These are phyloP conservation scores for Catunica adiposa DNA, from an alignment of 2,329 filamentous ascomycete species.

Conservation along the genomic window DNA sequence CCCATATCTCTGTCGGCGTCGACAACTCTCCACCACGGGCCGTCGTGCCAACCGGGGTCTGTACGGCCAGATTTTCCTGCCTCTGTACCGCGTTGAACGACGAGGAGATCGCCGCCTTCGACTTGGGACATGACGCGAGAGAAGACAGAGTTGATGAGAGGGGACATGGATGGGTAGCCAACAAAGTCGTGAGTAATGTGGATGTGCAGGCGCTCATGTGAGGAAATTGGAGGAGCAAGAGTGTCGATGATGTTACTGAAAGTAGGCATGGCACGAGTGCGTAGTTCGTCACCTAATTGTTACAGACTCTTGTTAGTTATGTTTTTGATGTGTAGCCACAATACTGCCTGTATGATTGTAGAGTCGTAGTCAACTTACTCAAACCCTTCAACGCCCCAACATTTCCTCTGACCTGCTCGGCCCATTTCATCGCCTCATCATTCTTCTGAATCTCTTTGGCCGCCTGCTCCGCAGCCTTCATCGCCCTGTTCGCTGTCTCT, in stretches of 20 bases:
- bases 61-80: slow-evolving; percentile 46
- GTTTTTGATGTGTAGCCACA: too few relatives aligned
- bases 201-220: slow-evolving; percentile 90
- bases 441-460: slow-evolving; percentile 93
- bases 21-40: slow-evolving; percentile 82
- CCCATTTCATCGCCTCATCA: slow-evolving; percentile 92
- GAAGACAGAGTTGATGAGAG: slow-evolving; percentile 81
- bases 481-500: slow-evolving; percentile 40
- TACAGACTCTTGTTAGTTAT: too few relatives aligned
- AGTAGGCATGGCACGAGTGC: slow-evolving; percentile 74
- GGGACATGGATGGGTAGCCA: slow-evolving; percentile 86
- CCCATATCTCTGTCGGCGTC: slow-evolving; percentile 59
- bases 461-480: slow-evolving; percentile 83
- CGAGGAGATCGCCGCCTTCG: slow-evolving; percentile 85
- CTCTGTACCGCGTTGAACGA: slow-evolving; percentile 86
- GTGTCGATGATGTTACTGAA: slow-evolving; percentile 92
- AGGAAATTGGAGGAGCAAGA: slow-evolving; percentile 86
- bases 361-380: slow-evolving; percentile 33
- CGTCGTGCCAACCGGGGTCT: slow-evolving; percentile 67
- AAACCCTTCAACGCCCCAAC: slow-evolving; percentile 61
- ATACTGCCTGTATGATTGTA: not conserved
- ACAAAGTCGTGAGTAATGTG: slow-evolving; percentile 94
- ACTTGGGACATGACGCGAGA: slow-evolving; percentile 97
- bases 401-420: slow-evolving; percentile 82
- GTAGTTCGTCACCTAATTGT: slow-evolving; percentile 61